These are phyloP conservation scores for Lotus japonicus DNA, from an alignment of 306 rosid species.

Conservation along the genomic window DNA sequence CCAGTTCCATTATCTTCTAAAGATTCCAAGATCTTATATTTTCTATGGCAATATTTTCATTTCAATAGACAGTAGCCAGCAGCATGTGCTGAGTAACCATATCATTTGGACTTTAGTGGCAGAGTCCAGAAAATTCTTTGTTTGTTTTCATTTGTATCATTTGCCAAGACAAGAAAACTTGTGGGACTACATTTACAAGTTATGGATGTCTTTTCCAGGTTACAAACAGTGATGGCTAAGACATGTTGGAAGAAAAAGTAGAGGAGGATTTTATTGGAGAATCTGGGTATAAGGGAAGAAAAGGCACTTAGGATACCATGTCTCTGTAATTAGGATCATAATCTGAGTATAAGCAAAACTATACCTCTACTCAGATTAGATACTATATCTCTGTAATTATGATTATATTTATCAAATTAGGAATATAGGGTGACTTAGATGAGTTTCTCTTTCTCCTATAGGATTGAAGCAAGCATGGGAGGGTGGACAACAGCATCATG, in stretches of 20 bases:
- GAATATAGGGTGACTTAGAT: too few relatives aligned
- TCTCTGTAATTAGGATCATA: too few relatives aligned
- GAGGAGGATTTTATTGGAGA: too few relatives aligned
- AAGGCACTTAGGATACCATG: too few relatives aligned
- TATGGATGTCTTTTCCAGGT: background rate
- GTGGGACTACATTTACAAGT: background rate
- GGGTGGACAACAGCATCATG: constrained; percentile 31
- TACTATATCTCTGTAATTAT: too few relatives aligned
- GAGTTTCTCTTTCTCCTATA: too few relatives aligned
- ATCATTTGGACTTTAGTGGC: background rate
- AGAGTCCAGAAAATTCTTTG: constrained; percentile 13
- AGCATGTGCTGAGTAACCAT: background rate
- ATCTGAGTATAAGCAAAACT: too few relatives aligned
- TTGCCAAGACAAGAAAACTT: background rate
- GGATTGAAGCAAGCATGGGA: background rate
- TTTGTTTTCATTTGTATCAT: constrained; percentile 13
- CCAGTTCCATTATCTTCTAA: background rate
- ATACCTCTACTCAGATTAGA: too few relatives aligned
- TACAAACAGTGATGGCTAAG: background rate
- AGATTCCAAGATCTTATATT: background rate
- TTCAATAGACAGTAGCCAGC: background rate
- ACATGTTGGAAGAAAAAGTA: background rate
- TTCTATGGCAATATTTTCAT: background rate
- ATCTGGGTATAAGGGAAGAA: too few relatives aligned
- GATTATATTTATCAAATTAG: too few relatives aligned